Evolutionary conservation across 1,284 basidiomycete species (phyloP).

Genomic region (Rhodofomes roseus): DNA sequence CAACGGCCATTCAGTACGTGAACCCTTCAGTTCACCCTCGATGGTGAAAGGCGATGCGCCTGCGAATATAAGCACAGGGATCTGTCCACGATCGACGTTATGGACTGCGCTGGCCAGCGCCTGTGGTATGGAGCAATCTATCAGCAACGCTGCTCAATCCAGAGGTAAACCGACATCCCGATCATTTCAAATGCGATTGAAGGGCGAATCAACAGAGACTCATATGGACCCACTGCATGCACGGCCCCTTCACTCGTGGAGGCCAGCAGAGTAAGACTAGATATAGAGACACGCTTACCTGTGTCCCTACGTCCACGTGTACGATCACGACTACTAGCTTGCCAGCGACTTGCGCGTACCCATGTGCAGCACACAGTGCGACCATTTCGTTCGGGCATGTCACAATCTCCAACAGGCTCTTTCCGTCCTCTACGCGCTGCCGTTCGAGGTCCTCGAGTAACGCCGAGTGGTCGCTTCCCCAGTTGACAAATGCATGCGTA

Average conservation of each 20-base stretch:
- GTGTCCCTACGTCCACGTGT: constrained; percentile 68
- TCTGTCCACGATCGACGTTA: constrained; percentile 56
- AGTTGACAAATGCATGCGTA: constrained; percentile 69
- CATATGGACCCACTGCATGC: neutral
- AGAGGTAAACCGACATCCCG: neutral
- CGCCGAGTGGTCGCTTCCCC: constrained; percentile 69
- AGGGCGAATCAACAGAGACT: neutral
- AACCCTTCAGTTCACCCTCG: constrained; percentile 52
- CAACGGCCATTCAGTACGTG: constrained; percentile 69
- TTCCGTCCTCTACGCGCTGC: constrained; percentile 40
- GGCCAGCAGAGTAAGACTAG: neutral
- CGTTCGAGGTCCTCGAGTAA: constrained; percentile 62
- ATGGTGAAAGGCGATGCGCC: constrained; percentile 59
- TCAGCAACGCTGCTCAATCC: neutral
- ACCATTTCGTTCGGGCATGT: constrained; percentile 76
- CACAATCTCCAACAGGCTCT: constrained; percentile 44
- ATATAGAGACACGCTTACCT: constrained; percentile 33
- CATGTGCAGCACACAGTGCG: constrained; percentile 64
- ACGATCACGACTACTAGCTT: constrained; percentile 65
- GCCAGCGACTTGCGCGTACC: constrained; percentile 58
- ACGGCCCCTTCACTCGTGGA: neutral
- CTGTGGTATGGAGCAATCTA: constrained; percentile 27
- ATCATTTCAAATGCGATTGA: neutral
- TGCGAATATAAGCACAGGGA: constrained; percentile 65
- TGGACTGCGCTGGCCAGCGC: constrained; percentile 67